Evolutionary conservation across 2,329 filamentous ascomycete genomes (phyloP).

Genomic region (Chrysosporium keratinophilum): DNA sequence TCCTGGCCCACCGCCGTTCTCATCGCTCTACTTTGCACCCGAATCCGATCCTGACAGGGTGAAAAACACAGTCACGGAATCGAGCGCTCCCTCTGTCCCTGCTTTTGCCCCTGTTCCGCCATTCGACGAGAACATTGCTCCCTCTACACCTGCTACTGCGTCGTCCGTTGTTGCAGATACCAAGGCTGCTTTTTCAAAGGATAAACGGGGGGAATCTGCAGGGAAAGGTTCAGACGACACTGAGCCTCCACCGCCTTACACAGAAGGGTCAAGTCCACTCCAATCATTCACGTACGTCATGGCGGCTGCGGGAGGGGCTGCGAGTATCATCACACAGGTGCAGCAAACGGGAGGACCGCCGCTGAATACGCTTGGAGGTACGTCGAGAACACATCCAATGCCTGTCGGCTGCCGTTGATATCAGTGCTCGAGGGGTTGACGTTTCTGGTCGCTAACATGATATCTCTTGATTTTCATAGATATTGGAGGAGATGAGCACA

Average conservation of each 20-base stretch:
- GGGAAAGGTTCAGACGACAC: conserved; percentile 66
- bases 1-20: conserved; percentile 51
- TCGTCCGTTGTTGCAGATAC: conserved; percentile 58
- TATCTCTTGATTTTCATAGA: conserved; percentile 10
- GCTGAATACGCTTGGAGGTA: conserved; percentile 80
- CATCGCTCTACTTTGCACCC: conserved; percentile 50
- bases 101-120: conserved; percentile 45
- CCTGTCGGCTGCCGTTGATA: neutral
- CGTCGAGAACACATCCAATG: conserved; percentile 20
- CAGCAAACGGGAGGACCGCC: conserved; percentile 80
- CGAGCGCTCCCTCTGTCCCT: conserved; percentile 38
- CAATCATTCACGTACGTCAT: conserved; percentile 92
- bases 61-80: conserved; percentile 39
- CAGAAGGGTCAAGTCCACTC: conserved; percentile 74
- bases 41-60: conserved; percentile 27
- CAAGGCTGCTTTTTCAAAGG: conserved; percentile 71
- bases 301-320: conserved; percentile 90
- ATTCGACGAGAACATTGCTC: conserved; percentile 39
- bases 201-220: conserved; percentile 65
- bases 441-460: conserved; percentile 1
- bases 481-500: conserved; percentile 67
- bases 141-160: conserved; percentile 34
- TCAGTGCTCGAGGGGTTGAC: neutral
- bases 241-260: conserved; percentile 92
- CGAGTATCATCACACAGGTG: conserved; percentile 98